Evolutionary conservation across 2,329 filamentous ascomycete species (phyloP).

Genomic region (Exophiala mesophila): DNA sequence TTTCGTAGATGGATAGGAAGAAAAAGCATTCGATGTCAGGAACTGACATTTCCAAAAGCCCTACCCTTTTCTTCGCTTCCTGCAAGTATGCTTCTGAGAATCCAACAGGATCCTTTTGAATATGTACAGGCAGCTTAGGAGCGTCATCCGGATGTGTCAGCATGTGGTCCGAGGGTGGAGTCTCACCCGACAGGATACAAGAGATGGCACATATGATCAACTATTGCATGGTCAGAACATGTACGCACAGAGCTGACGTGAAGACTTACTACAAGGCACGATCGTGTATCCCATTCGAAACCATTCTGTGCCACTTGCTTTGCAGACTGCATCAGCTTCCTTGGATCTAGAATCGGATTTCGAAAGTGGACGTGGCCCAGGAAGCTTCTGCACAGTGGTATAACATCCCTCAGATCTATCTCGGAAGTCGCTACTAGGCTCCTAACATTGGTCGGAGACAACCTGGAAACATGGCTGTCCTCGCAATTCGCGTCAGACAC

Average conservation of each 20-base stretch:
- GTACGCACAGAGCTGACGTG: no score
- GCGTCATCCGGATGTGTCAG: background rate
- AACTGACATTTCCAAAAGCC: background rate
- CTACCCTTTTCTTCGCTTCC: background rate
- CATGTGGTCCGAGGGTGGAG: background rate
- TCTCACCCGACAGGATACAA: background rate
- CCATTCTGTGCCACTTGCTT: background rate
- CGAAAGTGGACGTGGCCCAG: background rate
- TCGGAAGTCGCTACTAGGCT: no score
- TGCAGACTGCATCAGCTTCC: background rate
- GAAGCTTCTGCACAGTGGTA: background rate
- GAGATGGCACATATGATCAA: background rate
- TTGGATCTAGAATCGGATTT: background rate
- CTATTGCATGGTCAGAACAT: background rate
- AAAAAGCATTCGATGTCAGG: background rate
- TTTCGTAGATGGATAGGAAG: background rate
- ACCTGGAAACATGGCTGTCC: background rate
- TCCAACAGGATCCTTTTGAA: no score
- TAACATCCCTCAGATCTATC: background rate
- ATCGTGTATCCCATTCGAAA: background rate
- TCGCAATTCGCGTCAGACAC: background rate
- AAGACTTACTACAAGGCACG: background rate
- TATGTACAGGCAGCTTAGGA: no score
- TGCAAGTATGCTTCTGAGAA: background rate
- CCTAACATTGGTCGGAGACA: no score